phyloP scores from a whole-genome alignment of 139 green algal species.

The Chlamydomonas sphaeroides region DNA sequence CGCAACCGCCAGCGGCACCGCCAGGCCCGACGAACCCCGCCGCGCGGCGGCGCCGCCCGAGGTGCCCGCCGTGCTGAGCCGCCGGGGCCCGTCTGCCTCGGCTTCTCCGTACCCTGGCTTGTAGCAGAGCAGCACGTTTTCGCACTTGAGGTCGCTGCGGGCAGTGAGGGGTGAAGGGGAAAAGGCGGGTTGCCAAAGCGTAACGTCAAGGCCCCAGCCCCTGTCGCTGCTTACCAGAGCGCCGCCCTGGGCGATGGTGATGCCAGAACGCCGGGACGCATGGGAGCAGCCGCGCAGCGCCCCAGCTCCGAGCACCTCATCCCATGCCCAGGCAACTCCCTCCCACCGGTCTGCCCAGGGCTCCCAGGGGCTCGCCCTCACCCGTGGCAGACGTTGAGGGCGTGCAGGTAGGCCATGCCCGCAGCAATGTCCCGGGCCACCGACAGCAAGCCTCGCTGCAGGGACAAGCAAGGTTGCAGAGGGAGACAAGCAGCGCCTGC shows the following conservation, averaged over 20 bases:
- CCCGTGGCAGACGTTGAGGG: conserved; percentile 52
- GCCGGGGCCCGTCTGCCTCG: not conserved
- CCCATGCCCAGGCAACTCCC: too few species aligned
- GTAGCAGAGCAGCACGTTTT: conserved; percentile 45
- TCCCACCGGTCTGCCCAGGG: too few species aligned
- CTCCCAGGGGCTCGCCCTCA: not conserved
- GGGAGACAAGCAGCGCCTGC: too few species aligned
- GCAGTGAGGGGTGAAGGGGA: not conserved
- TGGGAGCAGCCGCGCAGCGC: not conserved
- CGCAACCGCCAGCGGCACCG: too few species aligned
- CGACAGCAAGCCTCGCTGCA: conserved; percentile 37
- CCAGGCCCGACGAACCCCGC: not conserved
- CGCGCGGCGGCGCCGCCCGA: not conserved
- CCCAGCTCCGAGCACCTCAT: not conserved
- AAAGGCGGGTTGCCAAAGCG: not conserved
- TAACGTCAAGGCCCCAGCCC: too few species aligned
- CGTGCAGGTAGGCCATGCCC: conserved; percentile 61
- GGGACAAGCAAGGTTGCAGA: too few species aligned
- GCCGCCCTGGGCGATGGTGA: too few species aligned
- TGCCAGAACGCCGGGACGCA: not conserved
- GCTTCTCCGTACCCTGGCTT: not conserved
- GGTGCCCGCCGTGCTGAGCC: not conserved
- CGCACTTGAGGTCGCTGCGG: conserved; percentile 36
- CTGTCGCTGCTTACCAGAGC: too few species aligned
- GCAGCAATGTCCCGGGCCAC: conserved; percentile 48